Evolutionary conservation across 148 eudicot genomes (phyloP).

Genomic region (Diospyros kaki): DNA sequence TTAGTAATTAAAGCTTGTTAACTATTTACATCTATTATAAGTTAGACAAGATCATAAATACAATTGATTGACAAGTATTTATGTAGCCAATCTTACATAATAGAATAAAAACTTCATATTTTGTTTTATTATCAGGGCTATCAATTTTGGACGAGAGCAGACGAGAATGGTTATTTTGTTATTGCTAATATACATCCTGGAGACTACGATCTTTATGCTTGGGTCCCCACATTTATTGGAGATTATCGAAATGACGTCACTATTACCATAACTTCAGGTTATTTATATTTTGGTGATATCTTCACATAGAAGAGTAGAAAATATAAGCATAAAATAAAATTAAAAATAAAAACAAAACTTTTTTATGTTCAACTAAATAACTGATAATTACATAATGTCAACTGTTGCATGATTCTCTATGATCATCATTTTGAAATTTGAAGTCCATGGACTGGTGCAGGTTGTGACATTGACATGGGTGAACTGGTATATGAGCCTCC

Average conservation of each 20-base stretch:
- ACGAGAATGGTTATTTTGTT: slow-evolving; percentile 51
- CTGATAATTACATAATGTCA: no score
- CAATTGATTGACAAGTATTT: no score
- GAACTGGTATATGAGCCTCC: slow-evolving; percentile 72
- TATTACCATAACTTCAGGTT: slow-evolving; percentile 61
- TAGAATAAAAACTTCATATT: neutral
- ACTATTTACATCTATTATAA: no score
- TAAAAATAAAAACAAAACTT: no score
- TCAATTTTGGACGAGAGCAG: slow-evolving; percentile 81
- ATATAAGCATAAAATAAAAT: no score
- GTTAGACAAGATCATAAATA: no score
- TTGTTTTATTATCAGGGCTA: slow-evolving; percentile 43
- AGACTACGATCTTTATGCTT: slow-evolving; percentile 69
- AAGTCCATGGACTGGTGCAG: slow-evolving; percentile 24
- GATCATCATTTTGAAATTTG: neutral
- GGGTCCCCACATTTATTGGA: slow-evolving; percentile 78
- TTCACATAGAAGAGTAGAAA: no score
- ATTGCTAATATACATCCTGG: slow-evolving; percentile 53
- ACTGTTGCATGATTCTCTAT: no score
- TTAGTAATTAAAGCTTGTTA: no score
- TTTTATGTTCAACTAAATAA: no score
- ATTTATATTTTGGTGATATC: neutral
- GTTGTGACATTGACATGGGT: slow-evolving; percentile 42
- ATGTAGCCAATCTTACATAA: no score
- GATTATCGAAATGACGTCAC: slow-evolving; percentile 45